Conservation (phyloP, 805 yeast species). For the Starmera quercuum region DNA sequence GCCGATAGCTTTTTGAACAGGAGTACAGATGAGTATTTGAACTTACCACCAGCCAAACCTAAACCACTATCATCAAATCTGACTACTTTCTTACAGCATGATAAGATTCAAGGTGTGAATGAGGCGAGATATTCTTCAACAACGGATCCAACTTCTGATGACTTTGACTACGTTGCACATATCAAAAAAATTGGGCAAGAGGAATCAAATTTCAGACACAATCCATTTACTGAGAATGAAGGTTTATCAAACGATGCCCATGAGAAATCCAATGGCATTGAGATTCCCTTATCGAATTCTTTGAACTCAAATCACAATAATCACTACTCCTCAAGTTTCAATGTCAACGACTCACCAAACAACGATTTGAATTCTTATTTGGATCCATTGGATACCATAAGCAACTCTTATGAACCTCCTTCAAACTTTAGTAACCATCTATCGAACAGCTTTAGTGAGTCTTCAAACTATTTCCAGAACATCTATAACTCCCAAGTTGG, state of each 20-base stretch:
- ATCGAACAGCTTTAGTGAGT: slow-evolving; percentile 9
- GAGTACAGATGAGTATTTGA: background rate
- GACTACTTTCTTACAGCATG: slow-evolving; percentile 4
- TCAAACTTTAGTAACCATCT: slow-evolving; percentile 10
- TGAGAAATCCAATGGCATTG: background rate
- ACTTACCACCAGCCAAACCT: slow-evolving; percentile 1
- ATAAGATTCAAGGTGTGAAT: background rate
- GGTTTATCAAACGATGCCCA: no score
- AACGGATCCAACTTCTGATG: slow-evolving; percentile 40
- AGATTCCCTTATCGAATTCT: slow-evolving; percentile 5
- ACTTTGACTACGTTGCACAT: slow-evolving; percentile 60
- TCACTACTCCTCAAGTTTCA: slow-evolving; percentile 3
- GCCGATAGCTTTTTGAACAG: background rate
- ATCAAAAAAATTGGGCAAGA: slow-evolving; percentile 47
- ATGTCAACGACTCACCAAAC: slow-evolving; percentile 17
- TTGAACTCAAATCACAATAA: slow-evolving; percentile 3
- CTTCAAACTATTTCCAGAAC: slow-evolving; percentile 7
- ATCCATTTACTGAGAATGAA: background rate
- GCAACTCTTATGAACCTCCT: slow-evolving; percentile 19
- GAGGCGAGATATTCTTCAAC: background rate
- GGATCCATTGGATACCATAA: slow-evolving; percentile 19
- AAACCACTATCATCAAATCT: slow-evolving; percentile 13
- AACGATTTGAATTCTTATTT: slow-evolving; percentile 15
- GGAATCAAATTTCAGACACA: slow-evolving; percentile 10
- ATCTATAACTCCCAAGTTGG: slow-evolving; percentile 7